Percentiles rank a stretch among this genome's conserved stretches.
Conservation (phyloP, 257 asterid genomes). For the Jacaranda copaia region DNA sequence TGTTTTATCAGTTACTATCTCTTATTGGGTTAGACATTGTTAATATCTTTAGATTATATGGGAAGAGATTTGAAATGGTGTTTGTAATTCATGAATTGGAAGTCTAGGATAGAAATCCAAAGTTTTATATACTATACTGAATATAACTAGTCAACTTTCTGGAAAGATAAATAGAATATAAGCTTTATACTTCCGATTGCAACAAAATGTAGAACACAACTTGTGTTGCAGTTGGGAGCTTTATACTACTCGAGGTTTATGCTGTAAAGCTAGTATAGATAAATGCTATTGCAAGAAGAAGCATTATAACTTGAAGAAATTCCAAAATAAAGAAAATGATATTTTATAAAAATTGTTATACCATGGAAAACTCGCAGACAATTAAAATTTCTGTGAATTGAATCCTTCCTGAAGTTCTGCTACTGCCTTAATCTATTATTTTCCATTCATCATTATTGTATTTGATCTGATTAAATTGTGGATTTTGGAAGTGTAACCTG, state of each 20-base stretch:
- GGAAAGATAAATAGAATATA: not conserved
- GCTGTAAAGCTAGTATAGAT: not conserved
- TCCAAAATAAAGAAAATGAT: no score
- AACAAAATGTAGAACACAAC: not conserved
- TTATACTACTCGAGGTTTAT: not conserved
- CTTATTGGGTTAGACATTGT: not conserved
- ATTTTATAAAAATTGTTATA: no score
- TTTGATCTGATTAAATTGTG: not conserved
- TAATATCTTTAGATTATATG: not conserved
- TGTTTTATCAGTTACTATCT: not conserved
- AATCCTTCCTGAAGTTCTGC: not conserved
- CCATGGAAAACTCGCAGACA: no score
- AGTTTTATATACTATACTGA: not conserved
- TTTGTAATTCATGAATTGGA: not conserved
- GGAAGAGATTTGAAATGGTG: not conserved
- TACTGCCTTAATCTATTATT: not conserved
- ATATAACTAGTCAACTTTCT: not conserved
- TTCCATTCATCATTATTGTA: not conserved
- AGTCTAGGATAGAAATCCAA: not conserved
- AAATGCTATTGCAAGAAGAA: not conserved
- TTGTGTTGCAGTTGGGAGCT: not conserved
- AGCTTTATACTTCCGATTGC: not conserved
- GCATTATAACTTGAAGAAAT: no score
- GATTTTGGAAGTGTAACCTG: not conserved
- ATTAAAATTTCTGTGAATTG: not conserved